phyloP scores from a whole-genome alignment of 2,329 filamentous ascomycete genomes.

The Ceratocystis cubensis region DNA sequence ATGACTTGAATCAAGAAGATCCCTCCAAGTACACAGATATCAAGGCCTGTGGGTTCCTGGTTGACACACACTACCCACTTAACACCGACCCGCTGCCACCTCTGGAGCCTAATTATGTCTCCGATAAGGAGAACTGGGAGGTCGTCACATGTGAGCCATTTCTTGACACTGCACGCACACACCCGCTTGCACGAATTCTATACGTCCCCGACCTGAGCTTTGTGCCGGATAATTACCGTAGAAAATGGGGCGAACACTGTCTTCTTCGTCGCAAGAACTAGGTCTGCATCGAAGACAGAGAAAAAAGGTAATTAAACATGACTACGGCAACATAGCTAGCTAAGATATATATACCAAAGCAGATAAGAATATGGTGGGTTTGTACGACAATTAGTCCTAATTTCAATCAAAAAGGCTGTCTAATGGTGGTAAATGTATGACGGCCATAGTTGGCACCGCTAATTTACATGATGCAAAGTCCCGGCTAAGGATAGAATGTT shows the following conservation, averaged over 20 bases:
- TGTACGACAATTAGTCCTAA: too few relatives aligned
- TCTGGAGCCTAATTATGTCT: conserved; percentile 66
- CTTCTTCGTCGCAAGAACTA: conserved; percentile 49
- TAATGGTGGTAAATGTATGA: too few relatives aligned
- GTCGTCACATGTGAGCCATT: conserved; percentile 62
- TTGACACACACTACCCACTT: conserved; percentile 71
- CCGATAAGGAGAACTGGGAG: conserved; percentile 66
- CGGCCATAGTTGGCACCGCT: too few relatives aligned
- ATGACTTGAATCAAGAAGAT: conserved; percentile 83
- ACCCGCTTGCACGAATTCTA: conserved; percentile 59
- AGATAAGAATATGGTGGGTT: too few relatives aligned
- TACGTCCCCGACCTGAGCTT: conserved; percentile 66
- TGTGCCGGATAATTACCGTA: conserved; percentile 54
- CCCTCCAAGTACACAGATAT: conserved; percentile 72
- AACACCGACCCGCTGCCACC: conserved; percentile 28
- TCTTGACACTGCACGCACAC: conserved; percentile 64
- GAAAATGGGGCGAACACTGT: conserved; percentile 83
- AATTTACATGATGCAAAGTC: too few relatives aligned
- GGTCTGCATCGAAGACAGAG: not conserved
- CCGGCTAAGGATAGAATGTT: too few relatives aligned
- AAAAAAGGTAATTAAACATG: not conserved
- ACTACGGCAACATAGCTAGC: not conserved
- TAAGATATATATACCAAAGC: not conserved
- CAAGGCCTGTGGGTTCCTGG: conserved; percentile 63
- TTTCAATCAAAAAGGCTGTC: too few relatives aligned